phyloP scores from a whole-genome alignment of 2,329 filamentous ascomycete species.

The Cordyceps cateniannulata region DNA sequence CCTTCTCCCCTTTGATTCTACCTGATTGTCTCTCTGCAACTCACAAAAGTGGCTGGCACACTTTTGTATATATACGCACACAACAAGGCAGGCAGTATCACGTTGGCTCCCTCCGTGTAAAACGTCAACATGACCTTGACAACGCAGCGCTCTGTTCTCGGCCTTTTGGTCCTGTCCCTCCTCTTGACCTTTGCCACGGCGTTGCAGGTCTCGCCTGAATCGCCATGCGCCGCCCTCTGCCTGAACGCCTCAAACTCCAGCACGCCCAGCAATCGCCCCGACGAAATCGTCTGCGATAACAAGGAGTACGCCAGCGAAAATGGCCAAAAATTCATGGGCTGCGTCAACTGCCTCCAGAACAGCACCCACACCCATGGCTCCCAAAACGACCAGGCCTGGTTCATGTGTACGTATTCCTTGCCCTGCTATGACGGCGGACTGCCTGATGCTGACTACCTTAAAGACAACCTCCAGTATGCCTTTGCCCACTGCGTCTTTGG shows the following conservation, averaged over 20 bases:
- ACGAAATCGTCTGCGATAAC: slow-evolving; percentile 44
- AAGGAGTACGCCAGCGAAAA: slow-evolving; percentile 31
- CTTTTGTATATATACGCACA: not conserved
- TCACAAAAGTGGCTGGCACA: slow-evolving; percentile 9
- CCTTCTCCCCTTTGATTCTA: not conserved
- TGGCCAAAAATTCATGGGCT: slow-evolving; percentile 42
- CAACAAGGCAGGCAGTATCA: not conserved
- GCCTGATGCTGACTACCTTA: not conserved
- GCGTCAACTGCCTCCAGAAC: slow-evolving; percentile 46
- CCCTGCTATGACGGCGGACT: too few species aligned
- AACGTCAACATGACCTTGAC: not conserved
- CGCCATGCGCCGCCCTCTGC: slow-evolving; percentile 47
- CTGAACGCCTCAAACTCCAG: slow-evolving; percentile 37
- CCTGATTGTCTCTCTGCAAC: not conserved
- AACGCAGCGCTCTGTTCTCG: not conserved
- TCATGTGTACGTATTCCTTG: slow-evolving; percentile 41
- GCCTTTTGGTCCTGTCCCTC: slow-evolving; percentile 6
- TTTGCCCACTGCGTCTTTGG: slow-evolving; percentile 47
- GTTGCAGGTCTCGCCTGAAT: slow-evolving; percentile 47
- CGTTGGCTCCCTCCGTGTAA: not conserved
- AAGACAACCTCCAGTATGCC: slow-evolving; percentile 49
- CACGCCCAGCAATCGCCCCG: slow-evolving; percentile 36
- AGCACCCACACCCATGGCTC: slow-evolving; percentile 39
- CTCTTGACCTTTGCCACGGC: slow-evolving; percentile 23
- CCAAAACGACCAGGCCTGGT: slow-evolving; percentile 51